Evolutionary conservation across 1,139 yeast species (phyloP).

Genomic region (Candida sp.): DNA sequence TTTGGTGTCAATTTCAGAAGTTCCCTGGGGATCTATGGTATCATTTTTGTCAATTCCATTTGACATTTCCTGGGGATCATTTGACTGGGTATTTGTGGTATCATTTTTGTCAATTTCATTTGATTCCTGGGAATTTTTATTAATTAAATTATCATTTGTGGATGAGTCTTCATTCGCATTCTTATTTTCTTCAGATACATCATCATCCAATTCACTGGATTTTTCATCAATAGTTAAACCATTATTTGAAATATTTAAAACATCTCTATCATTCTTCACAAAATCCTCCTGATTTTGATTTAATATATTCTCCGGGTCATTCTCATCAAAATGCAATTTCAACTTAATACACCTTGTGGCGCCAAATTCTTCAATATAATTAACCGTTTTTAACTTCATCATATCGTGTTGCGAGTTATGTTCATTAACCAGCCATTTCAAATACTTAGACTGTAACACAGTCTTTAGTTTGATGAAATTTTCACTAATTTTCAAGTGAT

Average conservation of each 20-base stretch:
- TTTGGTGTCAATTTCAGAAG: not conserved
- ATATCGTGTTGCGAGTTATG: conserved; percentile 26
- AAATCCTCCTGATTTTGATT: not conserved
- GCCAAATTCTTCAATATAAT: conserved; percentile 36
- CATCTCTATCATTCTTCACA: not conserved
- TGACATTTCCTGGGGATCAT: not conserved
- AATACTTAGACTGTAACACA: conserved; percentile 24
- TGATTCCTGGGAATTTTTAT: not conserved
- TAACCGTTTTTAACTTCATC: conserved; percentile 40
- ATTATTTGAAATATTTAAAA: not conserved
- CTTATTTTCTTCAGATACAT: too few species aligned
- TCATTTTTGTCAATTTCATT: not conserved
- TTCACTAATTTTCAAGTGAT: conserved; percentile 25
- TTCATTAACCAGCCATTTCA: conserved; percentile 32
- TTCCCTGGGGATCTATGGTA: not conserved
- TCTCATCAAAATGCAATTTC: conserved; percentile 11
- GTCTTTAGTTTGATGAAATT: conserved; percentile 24
- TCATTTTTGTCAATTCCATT: not conserved
- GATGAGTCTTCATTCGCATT: too few species aligned
- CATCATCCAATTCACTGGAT: not conserved
- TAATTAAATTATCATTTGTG: not conserved
- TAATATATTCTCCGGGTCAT: conserved; percentile 4
- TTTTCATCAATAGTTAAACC: not conserved
- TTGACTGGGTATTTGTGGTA: not conserved
- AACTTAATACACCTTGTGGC: conserved; percentile 37